Conservation (phyloP, 2,329 filamentous ascomycete genomes). For the Emydomyces testavorans region DNA sequence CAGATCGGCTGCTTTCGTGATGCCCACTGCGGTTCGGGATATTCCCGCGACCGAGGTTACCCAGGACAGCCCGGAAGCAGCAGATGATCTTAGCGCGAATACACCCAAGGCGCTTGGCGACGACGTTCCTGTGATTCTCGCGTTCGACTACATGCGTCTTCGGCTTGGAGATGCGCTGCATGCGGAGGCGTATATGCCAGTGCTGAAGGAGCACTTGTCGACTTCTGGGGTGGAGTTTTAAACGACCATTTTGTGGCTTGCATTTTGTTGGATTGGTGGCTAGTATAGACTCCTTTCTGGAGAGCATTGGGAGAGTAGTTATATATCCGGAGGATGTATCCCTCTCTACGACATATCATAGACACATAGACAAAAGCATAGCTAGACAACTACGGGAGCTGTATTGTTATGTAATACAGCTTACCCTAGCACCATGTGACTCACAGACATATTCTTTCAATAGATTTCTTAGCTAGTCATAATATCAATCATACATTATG, state of each 20-base stretch:
- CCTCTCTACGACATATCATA: too few relatives aligned
- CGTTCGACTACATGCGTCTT: conserved; percentile 55
- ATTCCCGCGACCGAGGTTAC: conserved; percentile 12
- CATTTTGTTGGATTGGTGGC: not conserved
- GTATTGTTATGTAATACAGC: too few relatives aligned
- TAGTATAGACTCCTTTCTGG: too few relatives aligned
- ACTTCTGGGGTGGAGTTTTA: conserved; percentile 9
- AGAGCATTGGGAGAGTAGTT: too few relatives aligned
- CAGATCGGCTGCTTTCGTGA: not conserved
- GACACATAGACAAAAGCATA: too few relatives aligned
- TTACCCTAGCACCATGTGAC: too few relatives aligned
- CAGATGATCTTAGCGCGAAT: not conserved
- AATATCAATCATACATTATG: not conserved
- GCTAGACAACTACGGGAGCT: too few relatives aligned
- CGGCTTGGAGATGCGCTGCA: conserved; percentile 48
- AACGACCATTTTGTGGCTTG: not conserved
- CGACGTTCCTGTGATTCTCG: conserved; percentile 46
- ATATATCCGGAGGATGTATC: too few relatives aligned
- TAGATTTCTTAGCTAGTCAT: too few relatives aligned
- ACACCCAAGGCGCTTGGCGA: not conserved
- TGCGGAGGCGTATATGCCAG: conserved; percentile 47
- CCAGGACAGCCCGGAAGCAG: not conserved
- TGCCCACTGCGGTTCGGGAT: conserved; percentile 12
- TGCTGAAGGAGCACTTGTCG: conserved; percentile 42
- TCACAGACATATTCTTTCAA: too few relatives aligned